Percentiles rank a stretch among this genome's conserved stretches.
Conservation (phyloP, 257 asterid species). For the Plantago elongata region DNA sequence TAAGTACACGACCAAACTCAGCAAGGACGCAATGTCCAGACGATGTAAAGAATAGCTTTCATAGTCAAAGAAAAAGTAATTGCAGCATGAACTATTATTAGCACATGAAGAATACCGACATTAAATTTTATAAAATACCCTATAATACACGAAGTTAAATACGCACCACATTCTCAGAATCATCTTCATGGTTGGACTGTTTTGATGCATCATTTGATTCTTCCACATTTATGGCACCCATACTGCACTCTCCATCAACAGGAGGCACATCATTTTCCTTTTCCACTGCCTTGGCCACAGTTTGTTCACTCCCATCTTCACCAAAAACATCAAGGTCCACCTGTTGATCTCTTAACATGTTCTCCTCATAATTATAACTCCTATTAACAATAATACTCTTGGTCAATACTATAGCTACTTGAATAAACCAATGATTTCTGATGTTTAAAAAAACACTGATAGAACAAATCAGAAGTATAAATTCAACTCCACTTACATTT, state of each 20-base stretch:
- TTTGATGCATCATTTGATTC: conserved; percentile 24
- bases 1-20: conserved; percentile 12
- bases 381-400: conserved; percentile 12
- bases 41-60: neutral
- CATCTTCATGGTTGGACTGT: conserved; percentile 24
- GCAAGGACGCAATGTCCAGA: neutral
- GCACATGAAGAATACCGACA: neutral
- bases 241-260: conserved; percentile 21
- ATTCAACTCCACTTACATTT: conserved; percentile 38
- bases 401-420: neutral
- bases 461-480: conserved; percentile 6
- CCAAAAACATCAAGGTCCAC: conserved; percentile 25
- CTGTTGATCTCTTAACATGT: conserved; percentile 25
- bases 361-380: conserved; percentile 21
- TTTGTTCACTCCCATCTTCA: conserved; percentile 28
- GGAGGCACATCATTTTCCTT: conserved; percentile 20
- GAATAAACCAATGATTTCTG: neutral
- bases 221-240: conserved; percentile 25
- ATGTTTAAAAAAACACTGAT: neutral
- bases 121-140: neutral
- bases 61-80: neutral
- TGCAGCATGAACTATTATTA: conserved; percentile 4
- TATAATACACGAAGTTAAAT: conserved; percentile 5
- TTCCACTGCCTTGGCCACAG: conserved; percentile 21
- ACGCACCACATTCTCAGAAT: conserved; percentile 32